phyloP scores from a whole-genome alignment of 2,329 filamentous ascomycete genomes.

The Fusarium subtropicale region DNA sequence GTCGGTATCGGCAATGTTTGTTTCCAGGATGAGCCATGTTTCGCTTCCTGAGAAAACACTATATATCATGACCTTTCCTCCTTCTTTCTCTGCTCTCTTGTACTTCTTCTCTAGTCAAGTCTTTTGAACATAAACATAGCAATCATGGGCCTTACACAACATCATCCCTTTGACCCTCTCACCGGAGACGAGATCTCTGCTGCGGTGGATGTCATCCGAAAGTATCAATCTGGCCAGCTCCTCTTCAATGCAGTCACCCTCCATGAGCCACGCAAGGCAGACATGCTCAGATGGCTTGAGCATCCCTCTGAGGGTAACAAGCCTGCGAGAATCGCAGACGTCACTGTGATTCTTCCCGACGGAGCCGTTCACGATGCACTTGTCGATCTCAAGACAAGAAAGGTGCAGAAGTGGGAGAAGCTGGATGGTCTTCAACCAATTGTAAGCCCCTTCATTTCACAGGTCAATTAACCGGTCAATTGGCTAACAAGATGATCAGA shows the following conservation, averaged over 20 bases:
- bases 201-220: conserved; percentile 72
- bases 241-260: conserved; percentile 90
- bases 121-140: not conserved
- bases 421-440: conserved; percentile 84
- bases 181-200: conserved; percentile 79
- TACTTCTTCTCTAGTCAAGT: not conserved
- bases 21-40: conserved; percentile 20
- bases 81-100: not conserved
- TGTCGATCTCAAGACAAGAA: conserved; percentile 75
- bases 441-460: conserved; percentile 56
- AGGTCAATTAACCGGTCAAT: not conserved
- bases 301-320: conserved; percentile 69
- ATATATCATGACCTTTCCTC: conserved; percentile 22
- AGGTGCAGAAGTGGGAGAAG: conserved; percentile 79
- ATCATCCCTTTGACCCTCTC: conserved; percentile 48
- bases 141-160: conserved; percentile 31
- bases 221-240: conserved; percentile 72
- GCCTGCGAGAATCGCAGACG: conserved; percentile 80
- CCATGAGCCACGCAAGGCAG: conserved; percentile 84
- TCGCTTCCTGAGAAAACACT: conserved; percentile 10
- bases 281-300: conserved; percentile 84
- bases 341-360: conserved; percentile 82
- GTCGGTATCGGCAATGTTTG: conserved; percentile 25
- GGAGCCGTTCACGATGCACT: conserved; percentile 86
- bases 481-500: conserved; percentile 61